Evolutionary conservation across 1,284 basidiomycete genomes (phyloP).

Genomic region (Apiotrichum gracile): DNA sequence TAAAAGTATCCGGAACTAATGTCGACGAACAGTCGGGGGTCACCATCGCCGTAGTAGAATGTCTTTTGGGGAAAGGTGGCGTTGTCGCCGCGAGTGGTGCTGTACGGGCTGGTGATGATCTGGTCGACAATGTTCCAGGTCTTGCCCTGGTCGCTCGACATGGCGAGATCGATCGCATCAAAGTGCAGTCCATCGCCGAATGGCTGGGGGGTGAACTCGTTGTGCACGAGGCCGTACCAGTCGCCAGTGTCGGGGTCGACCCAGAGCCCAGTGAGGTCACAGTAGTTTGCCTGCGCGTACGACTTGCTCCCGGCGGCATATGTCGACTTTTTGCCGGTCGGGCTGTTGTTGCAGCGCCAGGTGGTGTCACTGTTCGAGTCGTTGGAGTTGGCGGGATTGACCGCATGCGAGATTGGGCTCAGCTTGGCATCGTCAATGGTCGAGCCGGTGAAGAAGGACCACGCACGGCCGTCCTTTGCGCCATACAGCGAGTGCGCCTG

Average conservation of each 20-base stretch:
- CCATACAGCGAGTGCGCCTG: conserved; percentile 7
- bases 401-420: background rate
- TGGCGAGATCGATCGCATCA: conserved; percentile 13
- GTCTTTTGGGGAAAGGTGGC: conserved; percentile 3
- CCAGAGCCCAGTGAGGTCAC: conserved; percentile 12
- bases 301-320: background rate
- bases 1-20: conserved; percentile 9
- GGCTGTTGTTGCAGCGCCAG: conserved; percentile 10
- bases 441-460: conserved; percentile 7
- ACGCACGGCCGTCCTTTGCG: background rate
- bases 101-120: conserved; percentile 6
- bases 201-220: conserved; percentile 13
- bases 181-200: conserved; percentile 12
- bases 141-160: conserved; percentile 6
- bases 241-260: conserved; percentile 15
- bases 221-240: conserved; percentile 14
- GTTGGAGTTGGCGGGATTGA: conserved; percentile 6
- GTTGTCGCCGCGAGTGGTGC: conserved; percentile 6
- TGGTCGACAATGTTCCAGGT: conserved; percentile 12
- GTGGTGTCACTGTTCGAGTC: conserved; percentile 15
- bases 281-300: conserved; percentile 13
- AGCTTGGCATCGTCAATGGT: conserved; percentile 2
- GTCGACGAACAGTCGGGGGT: conserved; percentile 11
- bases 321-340: conserved; percentile 2
- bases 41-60: conserved; percentile 12